A percentile compares a stretch with the other conserved stretches of the same genome.
These are phyloP conservation scores for Harrya chromipes DNA, from an alignment of 768 basidiomycete species.

Conservation along the genomic window DNA sequence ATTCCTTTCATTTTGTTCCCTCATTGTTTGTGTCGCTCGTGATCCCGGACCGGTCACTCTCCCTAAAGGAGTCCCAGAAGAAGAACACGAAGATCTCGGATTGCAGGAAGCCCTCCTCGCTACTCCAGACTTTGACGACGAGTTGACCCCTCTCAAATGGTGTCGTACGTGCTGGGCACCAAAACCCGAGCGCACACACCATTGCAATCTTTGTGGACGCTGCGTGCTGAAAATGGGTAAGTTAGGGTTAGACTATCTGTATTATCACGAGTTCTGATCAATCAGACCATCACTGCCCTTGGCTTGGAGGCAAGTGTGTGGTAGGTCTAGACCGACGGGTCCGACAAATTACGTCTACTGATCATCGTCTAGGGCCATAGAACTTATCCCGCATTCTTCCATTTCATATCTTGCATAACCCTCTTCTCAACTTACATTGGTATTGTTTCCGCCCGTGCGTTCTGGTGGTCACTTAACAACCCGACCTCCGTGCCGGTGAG, in stretches of 20 bases:
- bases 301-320: constrained; percentile 75
- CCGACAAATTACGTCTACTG: neutral
- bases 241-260: constrained; percentile 19
- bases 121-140: constrained; percentile 47
- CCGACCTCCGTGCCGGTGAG: constrained; percentile 56
- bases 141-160: constrained; percentile 61
- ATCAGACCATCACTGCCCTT: constrained; percentile 84
- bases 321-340: constrained; percentile 38
- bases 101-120: constrained; percentile 61
- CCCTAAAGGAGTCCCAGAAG: constrained; percentile 20
- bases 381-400: constrained; percentile 81
- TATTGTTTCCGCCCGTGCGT: constrained; percentile 46
- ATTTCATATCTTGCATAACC: constrained; percentile 66
- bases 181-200: constrained; percentile 78
- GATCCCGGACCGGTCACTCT: constrained; percentile 65
- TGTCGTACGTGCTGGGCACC: constrained; percentile 77
- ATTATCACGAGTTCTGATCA: constrained; percentile 6
- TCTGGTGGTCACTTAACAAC: constrained; percentile 66
- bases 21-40: constrained; percentile 67
- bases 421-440: constrained; percentile 62
- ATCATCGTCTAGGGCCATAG: constrained; percentile 59
- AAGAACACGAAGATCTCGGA: constrained; percentile 39
- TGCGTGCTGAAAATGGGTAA: constrained; percentile 85
- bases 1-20: constrained; percentile 67
- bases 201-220: constrained; percentile 70